These are phyloP conservation scores for Gossypium arboreum DNA, from an alignment of 345 rosid species.

Conservation along the genomic window DNA sequence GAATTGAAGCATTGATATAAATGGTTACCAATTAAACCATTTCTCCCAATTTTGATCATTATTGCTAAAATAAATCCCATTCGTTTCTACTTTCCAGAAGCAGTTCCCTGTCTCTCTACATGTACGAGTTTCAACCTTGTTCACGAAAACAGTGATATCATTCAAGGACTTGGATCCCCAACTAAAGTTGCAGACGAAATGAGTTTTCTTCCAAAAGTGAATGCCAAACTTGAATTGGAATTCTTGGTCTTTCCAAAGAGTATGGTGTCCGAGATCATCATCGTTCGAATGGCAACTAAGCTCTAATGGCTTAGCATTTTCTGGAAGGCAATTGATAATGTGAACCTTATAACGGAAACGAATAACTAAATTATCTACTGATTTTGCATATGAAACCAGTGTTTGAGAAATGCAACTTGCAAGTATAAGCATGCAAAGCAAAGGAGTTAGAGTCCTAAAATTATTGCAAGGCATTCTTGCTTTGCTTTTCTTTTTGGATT, in stretches of 20 bases:
- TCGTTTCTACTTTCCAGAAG: neutral
- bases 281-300: neutral
- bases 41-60: neutral
- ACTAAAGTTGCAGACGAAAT: neutral
- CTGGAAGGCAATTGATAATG: neutral
- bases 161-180: neutral
- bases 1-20: too few species aligned
- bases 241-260: neutral
- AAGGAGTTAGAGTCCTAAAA: too few species aligned
- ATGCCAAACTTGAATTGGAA: neutral
- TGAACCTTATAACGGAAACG: neutral
- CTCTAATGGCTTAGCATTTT: neutral
- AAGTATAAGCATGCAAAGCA: neutral
- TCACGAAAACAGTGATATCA: neutral
- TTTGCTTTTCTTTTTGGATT: too few species aligned
- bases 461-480: too few species aligned
- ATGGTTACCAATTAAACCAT: neutral
- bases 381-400: neutral
- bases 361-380: neutral
- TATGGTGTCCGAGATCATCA: constrained; percentile 1
- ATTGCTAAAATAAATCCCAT: neutral
- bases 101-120: neutral
- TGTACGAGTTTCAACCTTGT: neutral
- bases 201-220: neutral
- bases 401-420: too few species aligned